Evolutionary conservation across 2,329 filamentous ascomycete species (phyloP).

Genomic region (Ascochyta clinopodiicola): DNA sequence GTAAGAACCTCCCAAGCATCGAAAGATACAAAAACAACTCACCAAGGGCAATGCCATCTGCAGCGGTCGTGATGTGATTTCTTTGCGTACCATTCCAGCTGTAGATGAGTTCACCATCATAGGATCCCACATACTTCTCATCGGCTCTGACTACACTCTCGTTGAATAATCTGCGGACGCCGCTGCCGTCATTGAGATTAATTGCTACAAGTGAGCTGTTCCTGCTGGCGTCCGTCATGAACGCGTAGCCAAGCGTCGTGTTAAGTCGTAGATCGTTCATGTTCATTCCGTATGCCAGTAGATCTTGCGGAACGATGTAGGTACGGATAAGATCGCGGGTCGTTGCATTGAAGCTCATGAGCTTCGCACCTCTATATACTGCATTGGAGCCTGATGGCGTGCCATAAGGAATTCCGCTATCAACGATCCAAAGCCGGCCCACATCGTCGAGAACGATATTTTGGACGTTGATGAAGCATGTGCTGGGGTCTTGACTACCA

Average conservation of each 20-base stretch:
- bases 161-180: conserved; percentile 48
- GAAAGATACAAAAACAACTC: neutral
- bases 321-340: conserved; percentile 43
- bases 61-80: conserved; percentile 38
- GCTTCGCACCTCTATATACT: conserved; percentile 48
- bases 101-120: conserved; percentile 45
- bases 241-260: conserved; percentile 52
- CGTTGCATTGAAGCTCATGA: conserved; percentile 51
- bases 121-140: conserved; percentile 49
- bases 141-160: conserved; percentile 49
- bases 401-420: conserved; percentile 49
- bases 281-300: conserved; percentile 48
- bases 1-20: neutral
- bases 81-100: conserved; percentile 47
- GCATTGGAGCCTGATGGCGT: conserved; percentile 31
- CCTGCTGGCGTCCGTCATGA: conserved; percentile 51
- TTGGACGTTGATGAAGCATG: conserved; percentile 56
- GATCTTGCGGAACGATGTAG: conserved; percentile 46
- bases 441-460: conserved; percentile 52
- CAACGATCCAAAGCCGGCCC: conserved; percentile 51
- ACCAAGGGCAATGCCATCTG: conserved; percentile 50
- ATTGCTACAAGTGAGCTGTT: conserved; percentile 50
- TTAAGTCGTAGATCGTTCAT: conserved; percentile 55
- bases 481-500: conserved; percentile 46
- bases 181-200: conserved; percentile 46